Conservation (phyloP, 148 eudicot species). For the Dysphania ambrosioides region DNA sequence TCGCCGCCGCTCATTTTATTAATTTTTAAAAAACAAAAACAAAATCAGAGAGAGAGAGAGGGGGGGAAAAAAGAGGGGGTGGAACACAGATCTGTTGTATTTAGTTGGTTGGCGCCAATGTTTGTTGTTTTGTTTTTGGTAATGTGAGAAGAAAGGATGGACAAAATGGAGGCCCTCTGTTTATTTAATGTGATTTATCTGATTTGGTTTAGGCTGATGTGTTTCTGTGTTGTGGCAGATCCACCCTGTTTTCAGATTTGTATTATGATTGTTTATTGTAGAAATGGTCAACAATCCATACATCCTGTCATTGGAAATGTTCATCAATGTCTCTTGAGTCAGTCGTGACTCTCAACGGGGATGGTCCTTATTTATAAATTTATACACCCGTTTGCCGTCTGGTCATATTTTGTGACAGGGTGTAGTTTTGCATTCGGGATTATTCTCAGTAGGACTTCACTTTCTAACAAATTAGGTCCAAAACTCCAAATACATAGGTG, state of each 20-base stretch:
- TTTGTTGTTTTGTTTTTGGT: slow-evolving; percentile 5
- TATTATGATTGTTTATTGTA: neutral
- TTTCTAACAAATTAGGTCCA: no score
- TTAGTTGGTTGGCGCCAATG: slow-evolving; percentile 30
- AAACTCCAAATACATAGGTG: no score
- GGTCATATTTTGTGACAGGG: no score
- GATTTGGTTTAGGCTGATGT: slow-evolving; percentile 2
- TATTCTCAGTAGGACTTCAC: no score
- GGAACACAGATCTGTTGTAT: neutral
- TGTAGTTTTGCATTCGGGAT: no score
- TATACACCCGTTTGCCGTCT: no score
- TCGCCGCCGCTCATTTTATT: slow-evolving; percentile 32
- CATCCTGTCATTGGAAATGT: slow-evolving; percentile 5
- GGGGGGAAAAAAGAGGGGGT: no score
- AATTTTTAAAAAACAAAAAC: neutral
- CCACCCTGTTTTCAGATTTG: slow-evolving; percentile 11
- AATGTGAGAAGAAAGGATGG: neutral
- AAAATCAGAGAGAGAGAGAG: neutral
- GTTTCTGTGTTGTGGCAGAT: neutral
- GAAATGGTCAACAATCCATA: neutral
- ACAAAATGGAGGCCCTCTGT: neutral
- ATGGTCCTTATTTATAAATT: no score
- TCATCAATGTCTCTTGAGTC: neutral
- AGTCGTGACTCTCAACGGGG: no score
- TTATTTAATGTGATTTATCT: neutral